Evolutionary conservation across 169 alveolate genomes (phyloP), one percentile per base, ranked within the genome.

Genomic region (Cryptosporidium bovis): DNA sequence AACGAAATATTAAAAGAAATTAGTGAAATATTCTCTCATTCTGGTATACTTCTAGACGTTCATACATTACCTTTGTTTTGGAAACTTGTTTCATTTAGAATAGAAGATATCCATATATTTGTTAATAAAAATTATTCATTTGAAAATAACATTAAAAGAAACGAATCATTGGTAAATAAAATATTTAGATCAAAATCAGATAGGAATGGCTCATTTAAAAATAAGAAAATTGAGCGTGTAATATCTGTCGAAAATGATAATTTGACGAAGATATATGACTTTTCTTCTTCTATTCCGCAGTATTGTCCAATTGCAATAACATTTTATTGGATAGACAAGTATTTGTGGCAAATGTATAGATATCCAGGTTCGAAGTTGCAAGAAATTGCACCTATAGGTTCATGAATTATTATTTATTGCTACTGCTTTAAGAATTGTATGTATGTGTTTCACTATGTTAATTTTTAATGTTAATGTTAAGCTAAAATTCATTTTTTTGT

Each of bases 271-370:
- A 36, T 65, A 40, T 53, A 53, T 13, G 29, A 13, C 10, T 53
- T 53, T 53, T 53, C 64, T 53, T 53, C 29, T 53, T 53, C 64
- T 53, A 66, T 66, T 66, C 82, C 82, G 10, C 64, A 44, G 3
- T 69, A 69, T 55, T 69, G 83, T 69, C 83, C 83, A 31, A 20
- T 33, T 50, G 83, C 83, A 33, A 53, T 69, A 27, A 66, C 67
- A 29, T 69, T 51, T 69, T 55, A 51, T 33, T 69, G 83, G 83
- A 69, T 69, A 36, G 83, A 69, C 51, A 69, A 69, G 56, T 69
- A 51, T 34, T 50, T 69, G 83, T 69, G 83, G 83, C 83, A 69
- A 69, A 69, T 69, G 83, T 69, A 69, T n/a, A 69, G 83, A 69
- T 55, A 33, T 53, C 67, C 83, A 33, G 83, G 83, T 6, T 51